Conservation (phyloP, 208 protist species). For the Phytomonas sp. region DNA sequence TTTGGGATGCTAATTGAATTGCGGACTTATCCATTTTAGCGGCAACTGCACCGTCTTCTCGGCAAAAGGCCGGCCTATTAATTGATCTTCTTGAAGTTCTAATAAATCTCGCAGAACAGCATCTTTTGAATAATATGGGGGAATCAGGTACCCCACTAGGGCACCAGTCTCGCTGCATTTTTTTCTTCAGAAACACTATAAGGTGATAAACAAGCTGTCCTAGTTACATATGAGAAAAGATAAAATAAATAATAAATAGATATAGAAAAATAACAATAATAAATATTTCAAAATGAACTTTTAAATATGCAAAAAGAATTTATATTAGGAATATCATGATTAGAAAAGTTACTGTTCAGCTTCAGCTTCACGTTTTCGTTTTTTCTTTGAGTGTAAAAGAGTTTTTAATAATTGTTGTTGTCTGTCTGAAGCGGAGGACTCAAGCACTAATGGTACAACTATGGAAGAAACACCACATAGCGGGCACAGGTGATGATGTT, state of each 20-base stretch:
- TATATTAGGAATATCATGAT: background rate
- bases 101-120: background rate
- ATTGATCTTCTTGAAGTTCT: background rate
- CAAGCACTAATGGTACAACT: constrained; percentile 31
- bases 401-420: constrained; percentile 3
- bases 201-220: background rate
- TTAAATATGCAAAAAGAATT: background rate
- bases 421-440: background rate
- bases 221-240: background rate
- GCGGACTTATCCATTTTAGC: constrained; percentile 37
- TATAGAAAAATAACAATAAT: background rate
- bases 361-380: constrained; percentile 1
- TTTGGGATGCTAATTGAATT: constrained; percentile 13
- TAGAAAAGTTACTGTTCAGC: background rate
- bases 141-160: background rate
- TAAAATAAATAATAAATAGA: background rate
- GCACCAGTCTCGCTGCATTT: background rate
- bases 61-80: background rate
- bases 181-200: background rate
- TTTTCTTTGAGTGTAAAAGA: constrained; percentile 1
- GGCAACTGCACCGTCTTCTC: constrained; percentile 28
- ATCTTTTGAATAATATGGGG: background rate
- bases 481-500: constrained; percentile 16
- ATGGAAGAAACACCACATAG: constrained; percentile 29
- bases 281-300: constrained; percentile 2